Percentiles rank a stretch among this genome's conserved stretches.
phyloP scores from a whole-genome alignment of 2,329 filamentous ascomycete species.

The Aureobasidium subglaciale region DNA sequence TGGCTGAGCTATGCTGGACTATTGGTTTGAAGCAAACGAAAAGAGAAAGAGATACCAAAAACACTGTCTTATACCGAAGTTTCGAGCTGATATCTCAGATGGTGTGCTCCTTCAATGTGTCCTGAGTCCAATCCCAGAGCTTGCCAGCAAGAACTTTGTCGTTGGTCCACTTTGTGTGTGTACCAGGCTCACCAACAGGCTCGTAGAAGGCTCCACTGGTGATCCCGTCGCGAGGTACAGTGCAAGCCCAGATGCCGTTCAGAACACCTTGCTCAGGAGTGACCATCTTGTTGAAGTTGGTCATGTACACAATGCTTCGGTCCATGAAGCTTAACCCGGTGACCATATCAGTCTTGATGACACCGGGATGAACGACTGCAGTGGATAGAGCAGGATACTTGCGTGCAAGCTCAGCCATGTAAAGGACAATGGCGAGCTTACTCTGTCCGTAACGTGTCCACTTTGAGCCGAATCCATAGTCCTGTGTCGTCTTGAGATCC shows the following conservation, averaged over 20 bases:
- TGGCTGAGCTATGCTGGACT: too few relatives aligned
- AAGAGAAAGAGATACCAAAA: too few relatives aligned
- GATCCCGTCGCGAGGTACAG: conserved; percentile 18
- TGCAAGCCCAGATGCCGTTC: conserved; percentile 23
- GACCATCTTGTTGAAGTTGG: conserved; percentile 1
- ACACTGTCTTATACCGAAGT: too few relatives aligned
- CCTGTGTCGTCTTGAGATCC: conserved; percentile 25
- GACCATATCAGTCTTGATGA: conserved; percentile 28
- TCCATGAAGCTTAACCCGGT: conserved; percentile 29
- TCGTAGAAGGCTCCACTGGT: conserved; percentile 23
- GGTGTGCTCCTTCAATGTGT: too few relatives aligned
- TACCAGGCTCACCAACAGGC: conserved; percentile 20
- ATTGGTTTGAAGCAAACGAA: too few relatives aligned
- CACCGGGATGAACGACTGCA: conserved; percentile 33
- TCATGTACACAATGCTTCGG: conserved; percentile 16
- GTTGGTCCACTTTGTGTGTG: conserved; percentile 15
- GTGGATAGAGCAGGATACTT: conserved; percentile 29
- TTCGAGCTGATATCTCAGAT: too few relatives aligned
- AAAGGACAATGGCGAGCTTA: conserved; percentile 42
- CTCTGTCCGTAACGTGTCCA: conserved; percentile 33
- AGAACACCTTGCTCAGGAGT: conserved; percentile 18
- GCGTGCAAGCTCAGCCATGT: conserved; percentile 32
- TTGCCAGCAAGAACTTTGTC: conserved; percentile 19
- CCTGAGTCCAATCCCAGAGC: conserved; percentile 26
- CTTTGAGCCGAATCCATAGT: conserved; percentile 19